Conservation (phyloP, 495 filamentous ascomycete genomes). For the Podospora pseudocomata region DNA sequence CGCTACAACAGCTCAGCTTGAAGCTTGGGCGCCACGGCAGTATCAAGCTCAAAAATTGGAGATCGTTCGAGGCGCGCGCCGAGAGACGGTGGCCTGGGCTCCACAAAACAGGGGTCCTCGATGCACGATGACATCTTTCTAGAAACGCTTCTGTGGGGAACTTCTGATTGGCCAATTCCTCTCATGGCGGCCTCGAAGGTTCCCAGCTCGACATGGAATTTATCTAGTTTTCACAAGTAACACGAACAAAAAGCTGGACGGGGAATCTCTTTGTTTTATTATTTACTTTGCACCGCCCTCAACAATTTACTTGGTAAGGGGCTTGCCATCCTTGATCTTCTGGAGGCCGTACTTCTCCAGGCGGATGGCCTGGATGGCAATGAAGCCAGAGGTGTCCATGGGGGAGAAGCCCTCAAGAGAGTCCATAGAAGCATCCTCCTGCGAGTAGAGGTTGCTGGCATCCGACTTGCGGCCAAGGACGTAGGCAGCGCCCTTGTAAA, state of each 20-base stretch:
- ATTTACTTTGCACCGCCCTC: constrained; percentile 5
- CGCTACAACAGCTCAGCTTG: background rate
- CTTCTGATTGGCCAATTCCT: constrained; percentile 13
- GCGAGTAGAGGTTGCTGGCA: constrained; percentile 82
- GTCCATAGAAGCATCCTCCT: constrained; percentile 82
- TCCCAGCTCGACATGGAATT: background rate
- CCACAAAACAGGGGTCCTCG: constrained; percentile 10
- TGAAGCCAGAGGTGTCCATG: constrained; percentile 67
- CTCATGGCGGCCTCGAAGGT: constrained; percentile 5
- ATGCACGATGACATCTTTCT: constrained; percentile 30
- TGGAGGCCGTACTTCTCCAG: constrained; percentile 82
- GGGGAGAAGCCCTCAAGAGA: constrained; percentile 77
- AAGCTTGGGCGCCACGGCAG: background rate
- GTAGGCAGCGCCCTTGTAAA: constrained; percentile 73
- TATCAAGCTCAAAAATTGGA: constrained; percentile 3
- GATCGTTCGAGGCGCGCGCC: background rate
- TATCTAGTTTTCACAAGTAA: background rate
- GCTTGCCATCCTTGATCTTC: constrained; percentile 60
- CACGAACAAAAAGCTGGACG: background rate
- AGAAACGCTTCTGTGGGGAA: constrained; percentile 2
- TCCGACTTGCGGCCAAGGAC: constrained; percentile 71
- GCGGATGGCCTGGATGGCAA: constrained; percentile 76
- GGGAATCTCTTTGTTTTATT: constrained; percentile 9
- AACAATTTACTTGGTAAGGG: constrained; percentile 32
- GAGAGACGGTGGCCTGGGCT: background rate